Conservation (phyloP, 805 yeast genomes). For the Wickerhamomyces alni region DNA sequence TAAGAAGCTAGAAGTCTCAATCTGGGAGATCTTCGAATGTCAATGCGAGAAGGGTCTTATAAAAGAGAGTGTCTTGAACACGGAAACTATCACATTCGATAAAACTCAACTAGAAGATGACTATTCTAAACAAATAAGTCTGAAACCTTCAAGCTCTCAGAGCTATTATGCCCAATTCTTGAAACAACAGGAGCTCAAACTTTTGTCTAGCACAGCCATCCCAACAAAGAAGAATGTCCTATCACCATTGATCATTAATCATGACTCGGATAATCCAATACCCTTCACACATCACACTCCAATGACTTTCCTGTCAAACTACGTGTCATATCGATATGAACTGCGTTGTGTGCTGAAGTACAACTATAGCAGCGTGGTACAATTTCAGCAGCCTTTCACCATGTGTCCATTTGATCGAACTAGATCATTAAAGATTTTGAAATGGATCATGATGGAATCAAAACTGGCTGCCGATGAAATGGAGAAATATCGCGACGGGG, state of each 20-base stretch:
- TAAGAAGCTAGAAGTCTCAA: constrained; percentile 34
- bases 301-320: constrained; percentile 41
- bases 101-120: too few species aligned
- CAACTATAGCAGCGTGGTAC: constrained; percentile 41
- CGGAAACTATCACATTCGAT: too few species aligned
- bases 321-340: constrained; percentile 42
- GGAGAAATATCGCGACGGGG: constrained; percentile 10
- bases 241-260: constrained; percentile 24
- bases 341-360: constrained; percentile 35
- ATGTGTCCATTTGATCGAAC: constrained; percentile 47
- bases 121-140: constrained; percentile 15
- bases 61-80: constrained; percentile 34
- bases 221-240: constrained; percentile 19
- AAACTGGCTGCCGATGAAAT: constrained; percentile 34
- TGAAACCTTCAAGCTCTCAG: constrained; percentile 15
- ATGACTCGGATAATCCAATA: constrained; percentile 11
- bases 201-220: constrained; percentile 18
- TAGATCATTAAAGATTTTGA: constrained; percentile 33
- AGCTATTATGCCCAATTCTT: constrained; percentile 21
- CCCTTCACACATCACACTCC: constrained; percentile 40
- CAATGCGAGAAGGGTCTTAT: constrained; percentile 32
- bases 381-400: constrained; percentile 44
- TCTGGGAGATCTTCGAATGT: constrained; percentile 47
- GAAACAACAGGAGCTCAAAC: constrained; percentile 28
- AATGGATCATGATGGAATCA: constrained; percentile 33